Base-by-base conservation (phyloP, 129 eudicot genomes). In the Oenanthe sinensis region DNA sequence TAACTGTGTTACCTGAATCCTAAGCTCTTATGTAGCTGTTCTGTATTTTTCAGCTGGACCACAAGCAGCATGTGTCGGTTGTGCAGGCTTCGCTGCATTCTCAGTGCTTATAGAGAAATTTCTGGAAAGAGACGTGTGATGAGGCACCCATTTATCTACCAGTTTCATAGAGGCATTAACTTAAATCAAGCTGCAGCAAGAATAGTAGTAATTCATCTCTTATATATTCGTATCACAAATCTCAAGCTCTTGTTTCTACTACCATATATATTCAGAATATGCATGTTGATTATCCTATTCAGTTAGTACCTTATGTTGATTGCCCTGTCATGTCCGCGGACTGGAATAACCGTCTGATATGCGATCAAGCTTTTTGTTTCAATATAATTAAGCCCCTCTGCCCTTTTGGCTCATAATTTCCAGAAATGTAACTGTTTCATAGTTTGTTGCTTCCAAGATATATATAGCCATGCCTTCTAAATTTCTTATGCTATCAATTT, bases 21-120 rank as follows among this genome's bases (percentile, higher is more conserved):
- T 39, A 33, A 70, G 48, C n/a, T 70, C 26, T 39, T 6, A 70
- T 33, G 4, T 70, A 45, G 68, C 36, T 74, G 30, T 74, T 24
- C 15, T 46, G 81, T 63, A 42, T 60, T 26, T 77, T 62, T 78
- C 69, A 87, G 96, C 86, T 72, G 99, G 99, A 63, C 97, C 97
- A 33, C 81, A 87, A 86, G 99, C 97, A 19, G 95, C 97, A 11
- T 96, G 99, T 54, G 72, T 76, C 37, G 96, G 97, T 26, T 96
- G 97, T 84, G 97, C 95, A 49, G 99, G 99, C 43, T 95, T 95
- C 81, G 96, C 99, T 85, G 91, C 99, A 76, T 92, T 95, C 82
- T 95, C 99, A 48, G 99, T 85, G 20, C 85, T 85, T 71, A 90
- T 92, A 78, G 99, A 96, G 95, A 92, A 96, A 84, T 84, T 96